Base-by-base conservation (phyloP, 495 filamentous ascomycete species). In the Parmelia sp. region DNA sequence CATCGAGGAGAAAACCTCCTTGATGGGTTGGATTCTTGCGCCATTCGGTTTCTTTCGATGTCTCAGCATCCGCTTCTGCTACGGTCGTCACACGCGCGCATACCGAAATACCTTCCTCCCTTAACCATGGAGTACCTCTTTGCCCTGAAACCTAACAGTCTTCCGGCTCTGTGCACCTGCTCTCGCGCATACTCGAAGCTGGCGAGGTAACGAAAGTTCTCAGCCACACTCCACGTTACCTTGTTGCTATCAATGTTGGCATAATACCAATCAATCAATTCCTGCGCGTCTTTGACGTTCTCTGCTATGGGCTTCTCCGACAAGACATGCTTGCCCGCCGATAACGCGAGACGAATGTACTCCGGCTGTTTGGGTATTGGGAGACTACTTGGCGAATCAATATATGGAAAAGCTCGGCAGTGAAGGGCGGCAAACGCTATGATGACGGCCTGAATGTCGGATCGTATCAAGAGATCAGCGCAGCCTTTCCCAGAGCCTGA, bases 301-400 rank as follows among this genome's bases (percentile, higher is more conserved):
- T 82, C 80, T 1, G 89, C 89, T 45, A 93, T 83, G 23, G 90
- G 90, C 72, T 94, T 95, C 74, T 95, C 90, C n/a, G 79, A 86
- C 0, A 93, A 74, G 9, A 93, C 90, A 73, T 91, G 89, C 67
- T 94, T 94, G 29, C 87, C 85, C 1, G 88, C 88, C 0, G 74
- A 67, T 0, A 94, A 78, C 7, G 88, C 84, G 39, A 77, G 75
- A 68, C 82, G 76, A 72, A 88, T 85, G 67, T 79, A 82, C 40
- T 74, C 69, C 0, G 84, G 82, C 69, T 89, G 86, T 37, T 73
- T 72, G 21, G 74, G 65, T 70, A 89, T 88, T 7, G 86, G 86
- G 5, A 89, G 82, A 14, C 77, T 76, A 37, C 14, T 0, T 36
- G 15, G 23, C 36, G 60, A 55, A 57, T 55, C 57, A 49, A 15